phyloP scores from a whole-genome alignment of 164 flowering plant genomes.

The Dillenia turbinata region DNA sequence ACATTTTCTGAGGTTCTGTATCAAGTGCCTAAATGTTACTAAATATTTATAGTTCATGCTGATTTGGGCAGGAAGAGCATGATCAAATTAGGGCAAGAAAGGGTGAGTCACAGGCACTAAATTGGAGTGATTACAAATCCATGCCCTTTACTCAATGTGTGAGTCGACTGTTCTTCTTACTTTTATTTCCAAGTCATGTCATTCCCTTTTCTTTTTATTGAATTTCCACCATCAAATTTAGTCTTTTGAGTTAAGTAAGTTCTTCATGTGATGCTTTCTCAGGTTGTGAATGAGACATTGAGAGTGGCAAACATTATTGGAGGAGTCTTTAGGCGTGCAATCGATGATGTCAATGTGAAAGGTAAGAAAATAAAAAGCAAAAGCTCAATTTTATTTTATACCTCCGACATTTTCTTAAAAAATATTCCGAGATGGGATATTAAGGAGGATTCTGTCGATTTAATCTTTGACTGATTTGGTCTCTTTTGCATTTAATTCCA shows the following conservation, averaged over 20 bases:
- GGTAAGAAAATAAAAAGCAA: slow-evolving; percentile 27
- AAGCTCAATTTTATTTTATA: no score
- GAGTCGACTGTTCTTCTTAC: slow-evolving; percentile 17
- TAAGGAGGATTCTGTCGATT: no score
- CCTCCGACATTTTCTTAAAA: no score
- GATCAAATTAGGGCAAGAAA: slow-evolving; percentile 61
- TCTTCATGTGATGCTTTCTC: neutral
- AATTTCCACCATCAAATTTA: neutral
- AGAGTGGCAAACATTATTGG: slow-evolving; percentile 87
- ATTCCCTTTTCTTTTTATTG: neutral
- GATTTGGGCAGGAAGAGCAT: slow-evolving; percentile 66
- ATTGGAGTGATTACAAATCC: slow-evolving; percentile 88
- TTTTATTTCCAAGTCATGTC: neutral
- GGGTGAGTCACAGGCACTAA: slow-evolving; percentile 30
- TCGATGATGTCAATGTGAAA: slow-evolving; percentile 57
- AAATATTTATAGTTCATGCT: neutral
- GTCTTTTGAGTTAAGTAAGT: neutral
- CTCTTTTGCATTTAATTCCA: neutral
- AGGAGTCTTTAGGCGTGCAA: slow-evolving; percentile 84
- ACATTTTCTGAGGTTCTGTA: neutral
- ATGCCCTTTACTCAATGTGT: slow-evolving; percentile 98
- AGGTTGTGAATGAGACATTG: slow-evolving; percentile 92
- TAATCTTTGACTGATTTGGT: neutral
- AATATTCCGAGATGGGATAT: no score
- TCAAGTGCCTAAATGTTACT: neutral